These are phyloP conservation scores for Aureobasidium musti DNA, from an alignment of 2,329 filamentous ascomycete genomes.

Conservation along the genomic window DNA sequence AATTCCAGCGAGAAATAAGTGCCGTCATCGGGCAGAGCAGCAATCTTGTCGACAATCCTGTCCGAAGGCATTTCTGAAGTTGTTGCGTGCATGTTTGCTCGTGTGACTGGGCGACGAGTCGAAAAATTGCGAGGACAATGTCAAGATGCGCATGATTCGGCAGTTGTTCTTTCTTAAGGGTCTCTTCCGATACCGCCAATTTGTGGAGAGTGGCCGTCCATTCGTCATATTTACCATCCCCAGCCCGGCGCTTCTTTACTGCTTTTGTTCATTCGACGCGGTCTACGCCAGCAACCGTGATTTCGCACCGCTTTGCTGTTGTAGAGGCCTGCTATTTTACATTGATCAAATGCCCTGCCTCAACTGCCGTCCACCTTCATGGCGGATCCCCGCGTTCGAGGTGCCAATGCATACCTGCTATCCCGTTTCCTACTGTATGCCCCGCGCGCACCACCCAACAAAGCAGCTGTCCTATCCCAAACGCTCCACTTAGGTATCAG, in stretches of 20 bases:
- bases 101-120: background rate
- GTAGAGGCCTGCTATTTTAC: conserved; percentile 7
- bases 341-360: conserved; percentile 1
- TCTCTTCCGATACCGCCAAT: conserved; percentile 25
- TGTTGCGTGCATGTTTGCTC: conserved; percentile 23
- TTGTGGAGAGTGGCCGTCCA: conserved; percentile 8
- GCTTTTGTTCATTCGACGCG: conserved; percentile 25
- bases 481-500: conserved; percentile 11
- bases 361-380: background rate
- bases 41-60: conserved; percentile 94
- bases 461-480: conserved; percentile 1
- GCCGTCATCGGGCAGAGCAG: conserved; percentile 76
- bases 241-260: conserved; percentile 18
- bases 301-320: background rate
- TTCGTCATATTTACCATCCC: conserved; percentile 12
- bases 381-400: conserved; percentile 12
- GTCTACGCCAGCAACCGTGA: background rate
- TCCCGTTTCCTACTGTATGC: background rate
- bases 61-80: conserved; percentile 49
- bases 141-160: conserved; percentile 1
- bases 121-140: conserved; percentile 6
- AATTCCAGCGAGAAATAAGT: conserved; percentile 97
- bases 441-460: background rate
- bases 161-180: conserved; percentile 23
- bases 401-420: conserved; percentile 22